Evolutionary conservation across 2,329 filamentous ascomycete genomes (phyloP).

Genomic region (Fusarium chaquense): DNA sequence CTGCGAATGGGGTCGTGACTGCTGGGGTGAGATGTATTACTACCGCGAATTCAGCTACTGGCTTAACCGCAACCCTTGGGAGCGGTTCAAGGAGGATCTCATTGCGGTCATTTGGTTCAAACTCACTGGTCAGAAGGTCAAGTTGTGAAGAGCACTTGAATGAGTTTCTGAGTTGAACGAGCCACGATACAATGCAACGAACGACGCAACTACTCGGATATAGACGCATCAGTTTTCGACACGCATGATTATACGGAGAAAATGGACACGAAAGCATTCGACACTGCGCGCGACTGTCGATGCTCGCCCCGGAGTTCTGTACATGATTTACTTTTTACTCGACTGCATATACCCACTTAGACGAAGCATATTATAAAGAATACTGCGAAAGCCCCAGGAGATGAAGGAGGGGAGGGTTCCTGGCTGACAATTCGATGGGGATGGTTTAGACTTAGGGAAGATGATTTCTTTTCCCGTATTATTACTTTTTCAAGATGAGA

Average conservation of each 20-base stretch:
- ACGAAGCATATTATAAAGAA: conserved; percentile 40
- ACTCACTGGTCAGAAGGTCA: conserved; percentile 71
- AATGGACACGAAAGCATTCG: conserved; percentile 24
- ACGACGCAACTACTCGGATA: conserved; percentile 10
- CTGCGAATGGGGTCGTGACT: conserved; percentile 96
- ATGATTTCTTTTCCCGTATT: neutral
- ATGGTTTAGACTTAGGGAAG: conserved; percentile 10
- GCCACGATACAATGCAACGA: neutral
- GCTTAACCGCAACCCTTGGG: conserved; percentile 86
- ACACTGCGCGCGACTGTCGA: conserved; percentile 6
- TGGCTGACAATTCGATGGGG: conserved; percentile 1
- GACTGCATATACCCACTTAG: conserved; percentile 42
- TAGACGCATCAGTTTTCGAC: conserved; percentile 21
- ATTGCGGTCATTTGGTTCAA: conserved; percentile 72
- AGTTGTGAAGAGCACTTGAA: conserved; percentile 57
- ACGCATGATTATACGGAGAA: conserved; percentile 27
- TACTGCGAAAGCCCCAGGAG: conserved; percentile 9
- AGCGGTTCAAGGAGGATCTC: conserved; percentile 77
- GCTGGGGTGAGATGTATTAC: conserved; percentile 97
- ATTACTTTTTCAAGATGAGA: conserved; percentile 15
- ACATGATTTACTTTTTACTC: conserved; percentile 35
- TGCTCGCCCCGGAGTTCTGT: conserved; percentile 36
- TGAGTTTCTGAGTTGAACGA: conserved; percentile 4
- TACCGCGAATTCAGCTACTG: conserved; percentile 92
- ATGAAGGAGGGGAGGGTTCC: neutral